Conservation (phyloP, 805 yeast species). For the Teunomyces kruisii region DNA sequence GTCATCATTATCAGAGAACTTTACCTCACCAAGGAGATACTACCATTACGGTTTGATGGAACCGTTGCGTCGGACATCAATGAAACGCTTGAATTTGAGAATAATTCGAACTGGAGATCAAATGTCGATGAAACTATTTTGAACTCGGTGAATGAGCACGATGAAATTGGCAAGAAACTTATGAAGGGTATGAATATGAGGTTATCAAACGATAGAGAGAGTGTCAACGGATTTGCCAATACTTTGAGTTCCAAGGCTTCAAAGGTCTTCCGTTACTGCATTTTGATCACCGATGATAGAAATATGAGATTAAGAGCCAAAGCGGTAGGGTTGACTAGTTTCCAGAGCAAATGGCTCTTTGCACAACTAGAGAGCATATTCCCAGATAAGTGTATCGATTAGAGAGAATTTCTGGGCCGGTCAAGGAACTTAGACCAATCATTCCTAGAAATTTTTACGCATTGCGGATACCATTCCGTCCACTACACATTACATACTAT, state of each 20-base stretch:
- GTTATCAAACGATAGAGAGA: conserved; percentile 11
- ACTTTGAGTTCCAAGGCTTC: conserved; percentile 19
- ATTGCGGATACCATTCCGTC: conserved; percentile 1
- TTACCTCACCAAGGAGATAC: conserved; percentile 51
- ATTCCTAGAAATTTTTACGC: neutral
- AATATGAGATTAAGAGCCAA: conserved; percentile 69
- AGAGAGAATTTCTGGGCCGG: conserved; percentile 3
- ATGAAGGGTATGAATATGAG: conserved; percentile 40
- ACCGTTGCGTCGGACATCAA: conserved; percentile 64
- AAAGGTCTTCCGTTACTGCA: conserved; percentile 51
- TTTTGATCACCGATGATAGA: conserved; percentile 70
- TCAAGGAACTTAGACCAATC: neutral
- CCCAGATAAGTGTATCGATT: conserved; percentile 55
- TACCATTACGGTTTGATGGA: conserved; percentile 69
- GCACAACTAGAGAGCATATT: conserved; percentile 47
- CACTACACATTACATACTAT: conserved; percentile 4
- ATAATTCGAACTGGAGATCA: conserved; percentile 69
- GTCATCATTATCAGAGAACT: conserved; percentile 72
- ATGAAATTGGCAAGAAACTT: conserved; percentile 37
- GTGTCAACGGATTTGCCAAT: neutral
- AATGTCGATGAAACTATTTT: conserved; percentile 69
- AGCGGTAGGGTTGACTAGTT: conserved; percentile 52
- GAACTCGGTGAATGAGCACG: conserved; percentile 47
- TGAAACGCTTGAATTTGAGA: conserved; percentile 73
- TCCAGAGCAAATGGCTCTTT: conserved; percentile 63